Evolutionary conservation across 768 basidiomycete species (phyloP).

Genomic region (Phylloporus rhodoxanthus): DNA sequence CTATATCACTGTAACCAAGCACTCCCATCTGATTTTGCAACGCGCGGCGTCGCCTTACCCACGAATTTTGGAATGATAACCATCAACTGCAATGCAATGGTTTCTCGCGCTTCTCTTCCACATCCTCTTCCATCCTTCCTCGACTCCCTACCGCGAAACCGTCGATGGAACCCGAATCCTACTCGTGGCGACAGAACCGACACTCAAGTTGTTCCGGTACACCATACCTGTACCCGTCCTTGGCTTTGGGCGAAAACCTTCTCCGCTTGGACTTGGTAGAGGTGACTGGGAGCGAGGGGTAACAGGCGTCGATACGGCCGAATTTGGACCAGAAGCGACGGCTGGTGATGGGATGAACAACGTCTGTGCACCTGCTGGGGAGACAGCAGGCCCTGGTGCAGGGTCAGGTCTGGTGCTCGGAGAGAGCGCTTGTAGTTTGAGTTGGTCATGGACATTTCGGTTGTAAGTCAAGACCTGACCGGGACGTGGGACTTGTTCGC

Average conservation of each 20-base stretch:
- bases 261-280: conserved; percentile 10
- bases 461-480: conserved; percentile 29
- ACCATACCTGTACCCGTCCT: conserved; percentile 68
- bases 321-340: conserved; percentile 3
- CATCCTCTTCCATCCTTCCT: background rate
- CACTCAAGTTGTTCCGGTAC: conserved; percentile 39
- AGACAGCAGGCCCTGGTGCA: conserved; percentile 4
- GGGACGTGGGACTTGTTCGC: conserved; percentile 20
- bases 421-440: conserved; percentile 21
- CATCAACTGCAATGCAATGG: conserved; percentile 1
- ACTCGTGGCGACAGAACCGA: conserved; percentile 23
- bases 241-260: conserved; percentile 40
- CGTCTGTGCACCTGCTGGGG: conserved; percentile 22
- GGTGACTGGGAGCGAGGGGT: conserved; percentile 18
- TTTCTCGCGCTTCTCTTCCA: conserved; percentile 1
- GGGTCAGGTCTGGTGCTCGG: conserved; percentile 7
- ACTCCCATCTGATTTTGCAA: conserved; percentile 5
- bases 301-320: conserved; percentile 9
- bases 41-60: conserved; percentile 7
- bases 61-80: conserved; percentile 6
- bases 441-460: conserved; percentile 31
- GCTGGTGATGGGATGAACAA: conserved; percentile 10
- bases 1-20: conserved; percentile 4
- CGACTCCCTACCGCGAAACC: conserved; percentile 12
- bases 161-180: conserved; percentile 35